Evolutionary conservation across 495 filamentous ascomycete genomes (phyloP).

Genomic region (Choiromyces venosus): DNA sequence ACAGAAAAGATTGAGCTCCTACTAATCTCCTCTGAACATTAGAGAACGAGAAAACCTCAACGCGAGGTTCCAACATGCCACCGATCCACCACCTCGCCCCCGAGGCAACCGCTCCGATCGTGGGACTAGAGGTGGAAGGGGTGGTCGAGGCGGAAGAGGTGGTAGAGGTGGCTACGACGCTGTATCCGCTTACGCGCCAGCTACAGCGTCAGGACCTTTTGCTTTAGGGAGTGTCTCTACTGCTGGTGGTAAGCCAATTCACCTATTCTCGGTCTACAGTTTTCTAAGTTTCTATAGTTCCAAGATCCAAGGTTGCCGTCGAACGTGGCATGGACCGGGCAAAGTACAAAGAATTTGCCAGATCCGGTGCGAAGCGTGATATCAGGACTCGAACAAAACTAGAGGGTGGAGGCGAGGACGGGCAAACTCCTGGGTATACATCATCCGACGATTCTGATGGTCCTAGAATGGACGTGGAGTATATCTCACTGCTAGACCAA

Average conservation of each 20-base stretch:
- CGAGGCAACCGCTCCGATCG: slow-evolving; percentile 11
- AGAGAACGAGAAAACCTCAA: slow-evolving; percentile 39
- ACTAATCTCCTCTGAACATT: slow-evolving; percentile 4
- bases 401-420: slow-evolving; percentile 10
- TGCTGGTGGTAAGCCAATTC: slow-evolving; percentile 13
- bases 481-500: slow-evolving; percentile 32
- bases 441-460: slow-evolving; percentile 35
- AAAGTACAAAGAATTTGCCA: not conserved
- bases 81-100: slow-evolving; percentile 9
- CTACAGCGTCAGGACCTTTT: slow-evolving; percentile 33
- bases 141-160: slow-evolving; percentile 25
- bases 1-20: not conserved
- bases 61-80: slow-evolving; percentile 24
- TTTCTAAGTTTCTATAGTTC: slow-evolving; percentile 9
- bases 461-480: slow-evolving; percentile 37
- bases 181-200: not conserved
- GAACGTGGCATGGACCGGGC: slow-evolving; percentile 24
- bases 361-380: not conserved
- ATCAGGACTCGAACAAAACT: slow-evolving; percentile 5
- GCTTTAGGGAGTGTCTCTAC: slow-evolving; percentile 33
- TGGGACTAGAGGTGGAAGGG: slow-evolving; percentile 22
- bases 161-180: slow-evolving; percentile 11
- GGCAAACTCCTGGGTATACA: slow-evolving; percentile 6
- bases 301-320: slow-evolving; percentile 25
- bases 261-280: not conserved